Evolutionary conservation across 106 monocot genomes (phyloP).

Genomic region (Phalaenopsis equestris): DNA sequence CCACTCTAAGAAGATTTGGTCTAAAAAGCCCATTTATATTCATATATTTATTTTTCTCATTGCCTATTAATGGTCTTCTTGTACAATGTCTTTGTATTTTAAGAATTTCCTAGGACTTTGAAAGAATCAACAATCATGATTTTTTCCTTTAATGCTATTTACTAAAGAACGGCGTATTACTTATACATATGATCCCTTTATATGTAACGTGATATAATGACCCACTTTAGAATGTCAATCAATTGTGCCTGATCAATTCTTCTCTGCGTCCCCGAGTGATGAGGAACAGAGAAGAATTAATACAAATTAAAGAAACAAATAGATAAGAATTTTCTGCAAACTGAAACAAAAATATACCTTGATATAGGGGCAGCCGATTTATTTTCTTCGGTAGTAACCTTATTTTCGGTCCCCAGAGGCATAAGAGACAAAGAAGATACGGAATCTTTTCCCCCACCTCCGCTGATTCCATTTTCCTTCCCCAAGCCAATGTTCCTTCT

Average conservation of each 20-base stretch:
- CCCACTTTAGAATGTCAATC: neutral
- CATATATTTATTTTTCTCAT: neutral
- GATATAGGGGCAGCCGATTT: constrained; percentile 21
- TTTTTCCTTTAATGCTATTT: too few relatives aligned
- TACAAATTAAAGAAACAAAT: neutral
- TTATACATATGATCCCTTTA: too few relatives aligned
- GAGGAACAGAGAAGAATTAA: neutral
- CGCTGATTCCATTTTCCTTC: constrained; percentile 45
- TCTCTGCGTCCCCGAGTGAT: neutral
- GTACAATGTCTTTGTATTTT: too few relatives aligned
- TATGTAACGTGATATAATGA: too few relatives aligned
- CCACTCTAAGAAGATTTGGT: neutral
- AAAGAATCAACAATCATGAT: too few relatives aligned
- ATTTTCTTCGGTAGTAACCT: constrained; percentile 5
- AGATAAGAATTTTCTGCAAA: neutral
- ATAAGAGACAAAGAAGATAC: constrained; percentile 6
- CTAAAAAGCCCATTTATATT: neutral
- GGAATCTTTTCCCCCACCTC: constrained; percentile 32
- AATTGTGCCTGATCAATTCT: neutral
- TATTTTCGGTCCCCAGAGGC: constrained; percentile 14
- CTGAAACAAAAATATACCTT: constrained; percentile 24
- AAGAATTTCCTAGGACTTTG: too few relatives aligned
- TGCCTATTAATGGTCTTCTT: neutral
- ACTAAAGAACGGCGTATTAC: too few relatives aligned
- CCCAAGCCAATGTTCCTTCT: constrained; percentile 27